Percentiles rank a stretch among this genome's conserved stretches.
Evolutionary conservation across 1,284 basidiomycete species (phyloP).

Genomic region (Psilocybe mexicana): DNA sequence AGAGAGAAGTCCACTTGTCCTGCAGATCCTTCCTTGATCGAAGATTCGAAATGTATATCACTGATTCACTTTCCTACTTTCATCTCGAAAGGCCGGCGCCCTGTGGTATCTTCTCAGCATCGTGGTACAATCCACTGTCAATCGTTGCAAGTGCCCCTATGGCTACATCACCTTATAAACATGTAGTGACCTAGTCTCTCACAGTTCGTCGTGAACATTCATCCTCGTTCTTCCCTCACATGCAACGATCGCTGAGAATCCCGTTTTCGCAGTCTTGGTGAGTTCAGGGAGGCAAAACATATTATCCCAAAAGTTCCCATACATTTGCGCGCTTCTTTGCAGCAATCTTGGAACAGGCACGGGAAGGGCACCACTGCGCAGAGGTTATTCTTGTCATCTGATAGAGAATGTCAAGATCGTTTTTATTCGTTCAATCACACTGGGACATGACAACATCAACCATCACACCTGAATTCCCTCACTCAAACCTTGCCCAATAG

Average conservation of each 20-base stretch:
- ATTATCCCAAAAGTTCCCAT: not conserved
- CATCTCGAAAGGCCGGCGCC: not conserved
- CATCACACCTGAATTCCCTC: not conserved
- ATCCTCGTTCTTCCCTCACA: not conserved
- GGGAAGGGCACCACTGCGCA: constrained; percentile 3
- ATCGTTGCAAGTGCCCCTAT: not conserved
- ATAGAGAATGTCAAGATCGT: constrained; percentile 7
- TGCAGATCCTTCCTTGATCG: too few species aligned
- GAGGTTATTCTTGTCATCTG: constrained; percentile 2
- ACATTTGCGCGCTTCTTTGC: not conserved
- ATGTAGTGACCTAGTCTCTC: not conserved
- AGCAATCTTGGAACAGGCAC: not conserved
- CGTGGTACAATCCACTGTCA: not conserved
- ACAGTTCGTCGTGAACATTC: not conserved
- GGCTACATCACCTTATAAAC: not conserved
- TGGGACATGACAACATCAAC: constrained; percentile 10
- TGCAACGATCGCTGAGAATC: constrained; percentile 2
- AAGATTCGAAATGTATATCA: not conserved
- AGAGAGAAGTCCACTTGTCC: too few species aligned
- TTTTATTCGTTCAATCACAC: constrained; percentile 5
- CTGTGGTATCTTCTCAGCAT: not conserved
- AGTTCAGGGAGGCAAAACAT: not conserved
- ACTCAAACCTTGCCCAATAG: not conserved
- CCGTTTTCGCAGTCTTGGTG: not conserved
- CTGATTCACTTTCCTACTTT: not conserved